Evolutionary conservation across 371 early-diverging fungal species (phyloP), one percentile per base, ranked within the genome.

Genomic region (Choanephora cucurbitarum): DNA sequence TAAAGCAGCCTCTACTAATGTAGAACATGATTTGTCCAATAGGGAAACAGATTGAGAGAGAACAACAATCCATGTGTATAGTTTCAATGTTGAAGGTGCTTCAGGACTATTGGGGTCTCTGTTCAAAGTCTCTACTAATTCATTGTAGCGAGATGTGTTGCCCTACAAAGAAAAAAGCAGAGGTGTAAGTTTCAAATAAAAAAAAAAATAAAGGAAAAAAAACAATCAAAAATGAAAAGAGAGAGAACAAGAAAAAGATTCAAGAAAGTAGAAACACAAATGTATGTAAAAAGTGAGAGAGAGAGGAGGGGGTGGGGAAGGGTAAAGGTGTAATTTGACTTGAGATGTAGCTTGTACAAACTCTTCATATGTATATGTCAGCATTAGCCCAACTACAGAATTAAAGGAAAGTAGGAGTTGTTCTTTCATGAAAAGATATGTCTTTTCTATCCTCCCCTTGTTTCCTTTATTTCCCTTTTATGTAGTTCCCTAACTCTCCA

Each of bases 1-100:
- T 13, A 96, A 67, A 21, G 91, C 70, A 44, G 90, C 84, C n/a
- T 82, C 79, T 5, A 96, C 89, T 22, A 94, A 60, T 0, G 75
- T 67, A n/a, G 75, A 63, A 49, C 84, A 85, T 4, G 79, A 57
- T 41, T 81, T 67, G 17, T 75, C 72, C 15, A 88, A 65, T 18
- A 63, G 63, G 11, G 87, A 86, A 0, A 89, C 86, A 44, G 71
- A 76, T 46, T 84, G 78, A 1, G 77, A 75, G 19, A 84, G 61
- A 2, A 79, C 70, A 33, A 70, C 60, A 21, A 81, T 70, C 84
- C 84, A 84, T 15, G 76, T 64, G 28, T 73, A 75, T 17, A 81
- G 56, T 34, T 75, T 72, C 15, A 73, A 57, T 2, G 81, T 63
- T 5, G 81, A 75, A 22, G 75, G 72, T 18, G 84, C 81, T 14